phyloP scores from a whole-genome alignment of 1,139 yeast genomes.

The Hyphopichia khmerensis region DNA sequence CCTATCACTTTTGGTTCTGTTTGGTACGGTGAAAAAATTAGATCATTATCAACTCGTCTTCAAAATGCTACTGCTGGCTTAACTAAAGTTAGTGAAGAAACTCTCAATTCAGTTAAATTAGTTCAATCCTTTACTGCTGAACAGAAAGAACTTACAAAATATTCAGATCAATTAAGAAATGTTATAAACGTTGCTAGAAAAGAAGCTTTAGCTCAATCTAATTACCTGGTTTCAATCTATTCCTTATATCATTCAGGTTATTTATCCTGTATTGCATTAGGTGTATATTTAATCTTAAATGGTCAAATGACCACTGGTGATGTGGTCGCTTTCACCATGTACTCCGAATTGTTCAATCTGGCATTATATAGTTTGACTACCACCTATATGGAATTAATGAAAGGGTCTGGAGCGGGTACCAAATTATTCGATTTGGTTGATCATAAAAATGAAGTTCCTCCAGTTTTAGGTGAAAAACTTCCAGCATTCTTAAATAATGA shows the following conservation, averaged over 20 bases:
- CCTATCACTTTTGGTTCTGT: constrained; percentile 53
- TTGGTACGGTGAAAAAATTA: constrained; percentile 49
- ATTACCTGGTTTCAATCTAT: constrained; percentile 46
- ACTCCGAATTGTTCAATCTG: constrained; percentile 48
- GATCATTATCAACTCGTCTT: constrained; percentile 41
- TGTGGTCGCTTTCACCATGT: constrained; percentile 50
- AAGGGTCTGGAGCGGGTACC: constrained; percentile 56
- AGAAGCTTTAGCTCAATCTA: constrained; percentile 50
- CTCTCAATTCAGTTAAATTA: constrained; percentile 42
- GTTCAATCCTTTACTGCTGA: constrained; percentile 50
- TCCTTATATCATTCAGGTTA: constrained; percentile 47
- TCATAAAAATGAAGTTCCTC: constrained; percentile 41
- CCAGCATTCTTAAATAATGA: constrained; percentile 49
- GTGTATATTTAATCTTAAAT: constrained; percentile 41
- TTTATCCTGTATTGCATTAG: constrained; percentile 45
- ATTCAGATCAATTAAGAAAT: constrained; percentile 39
- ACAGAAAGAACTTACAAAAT: constrained; percentile 41
- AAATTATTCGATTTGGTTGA: constrained; percentile 49
- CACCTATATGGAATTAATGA: constrained; percentile 55
- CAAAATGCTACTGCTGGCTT: constrained; percentile 50
- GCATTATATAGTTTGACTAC: constrained; percentile 51
- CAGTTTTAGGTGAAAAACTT: constrained; percentile 41
- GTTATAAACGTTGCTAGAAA: constrained; percentile 44
- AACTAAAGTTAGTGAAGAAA: constrained; percentile 48
- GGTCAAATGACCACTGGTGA: constrained; percentile 49